Conservation (phyloP, 169 alveolate species). For the Plasmodium chabaudi region DNA sequence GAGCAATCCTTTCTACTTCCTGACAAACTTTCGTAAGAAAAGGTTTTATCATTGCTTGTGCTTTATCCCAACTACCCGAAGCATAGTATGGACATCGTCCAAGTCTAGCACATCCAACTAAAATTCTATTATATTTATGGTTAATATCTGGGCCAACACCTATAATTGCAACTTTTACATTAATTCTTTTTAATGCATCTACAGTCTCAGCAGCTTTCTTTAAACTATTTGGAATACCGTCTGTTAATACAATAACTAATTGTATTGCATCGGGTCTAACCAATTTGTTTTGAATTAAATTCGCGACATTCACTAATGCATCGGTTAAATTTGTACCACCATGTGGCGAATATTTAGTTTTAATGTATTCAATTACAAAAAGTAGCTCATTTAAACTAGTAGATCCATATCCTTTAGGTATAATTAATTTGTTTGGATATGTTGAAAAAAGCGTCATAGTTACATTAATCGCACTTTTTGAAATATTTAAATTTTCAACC, state of each 20-base stretch:
- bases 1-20: slow-evolving; percentile 50
- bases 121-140: slow-evolving; percentile 4
- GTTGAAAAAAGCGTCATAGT: slow-evolving; percentile 6
- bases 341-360: not conserved
- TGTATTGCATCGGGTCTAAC: slow-evolving; percentile 31
- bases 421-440: slow-evolving; percentile 7
- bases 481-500: slow-evolving; percentile 13
- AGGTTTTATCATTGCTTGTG: slow-evolving; percentile 21
- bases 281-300: not conserved
- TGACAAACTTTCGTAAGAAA: slow-evolving; percentile 34
- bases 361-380: not conserved
- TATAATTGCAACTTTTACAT: slow-evolving; percentile 26
- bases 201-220: not conserved
- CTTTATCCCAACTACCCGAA: slow-evolving; percentile 29
- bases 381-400: slow-evolving; percentile 8
- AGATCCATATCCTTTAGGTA: slow-evolving; percentile 11
- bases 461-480: slow-evolving; percentile 19
- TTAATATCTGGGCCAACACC: slow-evolving; percentile 51
- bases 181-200: not conserved
- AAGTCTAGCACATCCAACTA: slow-evolving; percentile 29
- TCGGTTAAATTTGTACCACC: slow-evolving; percentile 26
- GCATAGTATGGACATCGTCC: slow-evolving; percentile 37
- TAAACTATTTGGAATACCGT: slow-evolving; percentile 46
- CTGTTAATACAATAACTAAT: slow-evolving; percentile 43
- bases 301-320: slow-evolving; percentile 6